Percentiles rank a stretch among this genome's conserved stretches.
Conservation (phyloP, 495 filamentous ascomycete genomes). For the Alectoria sarmentosa region DNA sequence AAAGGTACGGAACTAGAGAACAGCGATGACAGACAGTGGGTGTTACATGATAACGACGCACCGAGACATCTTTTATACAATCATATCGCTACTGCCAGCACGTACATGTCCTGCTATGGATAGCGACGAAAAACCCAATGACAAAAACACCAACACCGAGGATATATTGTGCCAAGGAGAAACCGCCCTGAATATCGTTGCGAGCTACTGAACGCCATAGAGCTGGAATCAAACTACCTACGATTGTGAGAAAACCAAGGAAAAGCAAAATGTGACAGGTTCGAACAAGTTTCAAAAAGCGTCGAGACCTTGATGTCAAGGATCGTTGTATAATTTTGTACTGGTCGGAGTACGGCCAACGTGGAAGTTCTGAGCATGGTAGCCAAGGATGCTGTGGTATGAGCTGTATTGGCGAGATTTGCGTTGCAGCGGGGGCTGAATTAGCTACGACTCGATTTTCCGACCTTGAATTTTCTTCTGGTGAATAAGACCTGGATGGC, state of each 20-base stretch:
- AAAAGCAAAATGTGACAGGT: slow-evolving; percentile 13
- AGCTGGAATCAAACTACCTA: slow-evolving; percentile 14
- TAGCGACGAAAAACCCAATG: slow-evolving; percentile 3
- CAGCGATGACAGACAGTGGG: neutral
- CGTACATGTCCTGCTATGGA: slow-evolving; percentile 10
- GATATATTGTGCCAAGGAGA: slow-evolving; percentile 16
- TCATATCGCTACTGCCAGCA: slow-evolving; percentile 2
- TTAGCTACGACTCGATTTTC: neutral
- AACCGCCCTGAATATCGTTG: slow-evolving; percentile 12
- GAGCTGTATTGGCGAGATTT: neutral
- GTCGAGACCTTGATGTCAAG: neutral
- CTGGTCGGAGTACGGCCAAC: neutral
- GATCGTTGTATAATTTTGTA: neutral
- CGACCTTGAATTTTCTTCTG: neutral
- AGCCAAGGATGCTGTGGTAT: neutral
- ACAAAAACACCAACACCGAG: slow-evolving; percentile 14
- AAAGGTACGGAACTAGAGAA: too few species aligned
- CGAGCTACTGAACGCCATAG: slow-evolving; percentile 14
- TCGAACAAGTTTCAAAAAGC: neutral
- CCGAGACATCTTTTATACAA: neutral
- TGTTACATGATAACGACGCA: too few species aligned
- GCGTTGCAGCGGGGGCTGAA: neutral
- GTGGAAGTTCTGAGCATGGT: neutral
- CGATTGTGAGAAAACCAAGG: slow-evolving; percentile 9
- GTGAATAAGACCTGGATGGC: neutral